Evolutionary conservation across 352 stramenopile genomes (phyloP), one percentile per base, ranked within the genome.

Genomic region (Phytophthora sp.): DNA sequence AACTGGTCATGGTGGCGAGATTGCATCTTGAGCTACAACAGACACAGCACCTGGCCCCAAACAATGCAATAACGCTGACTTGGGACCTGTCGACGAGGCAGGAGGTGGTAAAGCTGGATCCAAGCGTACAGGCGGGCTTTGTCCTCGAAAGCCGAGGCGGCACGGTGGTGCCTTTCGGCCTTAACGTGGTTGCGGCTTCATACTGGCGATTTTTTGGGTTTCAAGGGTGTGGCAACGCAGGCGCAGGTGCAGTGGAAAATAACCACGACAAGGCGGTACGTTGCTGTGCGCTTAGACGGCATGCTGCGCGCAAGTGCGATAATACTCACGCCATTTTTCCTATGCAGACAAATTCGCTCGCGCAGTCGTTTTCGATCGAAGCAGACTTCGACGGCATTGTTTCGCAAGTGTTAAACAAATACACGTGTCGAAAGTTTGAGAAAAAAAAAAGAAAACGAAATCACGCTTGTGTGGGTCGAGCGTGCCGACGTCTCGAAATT

Each of bases 361-460:
- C 54, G 15, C 24, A 20, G 5, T 61, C 62, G 9, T 66, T 59
- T 13, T 57, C 52, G 7, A 11, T 69, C 20, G 27, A 23, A 45
- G 13, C 49, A 10, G n/a, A 48, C 4, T 31, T 50, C 18, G 53
- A 58, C n/a, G 38, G 62, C 11, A 64, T 71, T 13, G 49, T 54
- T 28, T 62, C 66, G 1, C 34, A 78, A 7, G 50, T 71, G 30
- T 67, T 62, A 2, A 69, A 66, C 23, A 78, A 79, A 39, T 64
- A 77, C 26, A 81, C 66, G 21, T 51, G 77, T 17, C 74, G 69
- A 12, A n/a, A n/a, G n/a, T n/a, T n/a, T n/a, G n/a, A 76, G 62
- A 13, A 72, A 66, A 20, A 50, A 76, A 1, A 58, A 68, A 12
- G 48, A 62, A 1, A 43, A 76, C 30, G 51, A 68, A 17, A 20